A percentile compares a stretch with the other conserved stretches of the same genome.
Evolutionary conservation across 257 asterid genomes (phyloP).

Genomic region (Penstemon newberryi): DNA sequence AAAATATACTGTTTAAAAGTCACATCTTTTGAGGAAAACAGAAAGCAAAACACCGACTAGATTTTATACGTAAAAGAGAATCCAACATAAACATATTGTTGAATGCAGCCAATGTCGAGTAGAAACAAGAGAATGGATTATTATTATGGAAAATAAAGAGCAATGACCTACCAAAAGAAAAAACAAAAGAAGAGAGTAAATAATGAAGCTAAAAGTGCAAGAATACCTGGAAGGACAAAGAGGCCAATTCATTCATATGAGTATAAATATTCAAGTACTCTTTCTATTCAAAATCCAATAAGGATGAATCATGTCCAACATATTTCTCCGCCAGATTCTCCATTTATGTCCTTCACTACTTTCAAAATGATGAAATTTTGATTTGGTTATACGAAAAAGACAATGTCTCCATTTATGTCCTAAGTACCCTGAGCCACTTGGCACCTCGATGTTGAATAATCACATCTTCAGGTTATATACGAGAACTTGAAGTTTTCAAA

Average conservation of each 20-base stretch:
- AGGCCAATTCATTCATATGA: too few species aligned
- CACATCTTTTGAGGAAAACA: background rate
- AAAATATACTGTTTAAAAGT: background rate
- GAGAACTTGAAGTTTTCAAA: too few species aligned
- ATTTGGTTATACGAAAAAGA: too few species aligned
- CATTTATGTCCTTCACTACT: background rate
- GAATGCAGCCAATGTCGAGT: background rate
- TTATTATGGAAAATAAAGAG: background rate
- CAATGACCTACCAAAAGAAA: background rate
- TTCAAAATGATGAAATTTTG: background rate
- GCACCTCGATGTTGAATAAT: too few species aligned
- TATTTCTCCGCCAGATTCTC: background rate
- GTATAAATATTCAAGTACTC: too few species aligned
- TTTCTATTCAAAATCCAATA: background rate
- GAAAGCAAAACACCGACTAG: conserved; percentile 6
- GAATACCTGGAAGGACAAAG: background rate
- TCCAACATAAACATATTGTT: background rate
- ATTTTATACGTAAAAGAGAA: background rate
- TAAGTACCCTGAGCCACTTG: too few species aligned
- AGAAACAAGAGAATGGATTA: conserved; percentile 5
- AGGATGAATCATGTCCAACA: background rate
- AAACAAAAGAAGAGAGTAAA: background rate
- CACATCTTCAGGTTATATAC: too few species aligned
- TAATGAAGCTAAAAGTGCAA: background rate
- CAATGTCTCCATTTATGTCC: too few species aligned